Base-by-base conservation (phyloP, 345 rosid species). In the Camelina neglecta region DNA sequence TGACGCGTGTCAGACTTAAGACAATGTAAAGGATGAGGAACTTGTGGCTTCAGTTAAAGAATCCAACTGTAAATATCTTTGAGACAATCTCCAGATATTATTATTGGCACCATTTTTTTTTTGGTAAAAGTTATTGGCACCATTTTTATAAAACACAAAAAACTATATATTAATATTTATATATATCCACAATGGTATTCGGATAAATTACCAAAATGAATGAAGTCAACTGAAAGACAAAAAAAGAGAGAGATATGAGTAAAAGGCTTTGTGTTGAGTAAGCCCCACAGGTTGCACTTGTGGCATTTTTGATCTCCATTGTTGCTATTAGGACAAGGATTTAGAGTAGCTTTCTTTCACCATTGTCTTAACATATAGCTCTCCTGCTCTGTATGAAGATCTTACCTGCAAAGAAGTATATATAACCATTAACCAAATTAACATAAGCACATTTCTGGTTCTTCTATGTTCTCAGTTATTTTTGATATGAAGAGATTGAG, bases 321-420 rank as follows among this genome's bases (percentile, higher is more conserved):
- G 60, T 66, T 48, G 35, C 5, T 60, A 13, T 54, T 5, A 58
- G 7, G 72, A 41, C 16, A 39, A 15, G 24, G 73, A 58, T 65
- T 71, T 77, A 0, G 76, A 29, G 47, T 77, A 65, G 78, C 78
- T 91, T 79, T 89, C 96, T 82, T 77, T 90, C 58, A 96, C 96
- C 97, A 93, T 96, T 77, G 97, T 79, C 88, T 93, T 76, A 4
- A 96, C 97, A 71, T 85, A 96, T 71, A 96, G 94, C 84, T 96
- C 98, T 58, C 97, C 97, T 10, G 98, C 98, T 74, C 98, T 88
- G 53, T 93, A 95, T 18, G 98, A 93, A 38, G 99, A 95, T 67
- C 97, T 88, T 64, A 95, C 98, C 97, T 92, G 88, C 54, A 77
- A 70, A 56, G 38, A 8, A 62, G 50, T 15, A 79, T 39, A 65